phyloP scores from a whole-genome alignment of 2,329 filamentous ascomycete species.

The Biscogniauxia marginata region DNA sequence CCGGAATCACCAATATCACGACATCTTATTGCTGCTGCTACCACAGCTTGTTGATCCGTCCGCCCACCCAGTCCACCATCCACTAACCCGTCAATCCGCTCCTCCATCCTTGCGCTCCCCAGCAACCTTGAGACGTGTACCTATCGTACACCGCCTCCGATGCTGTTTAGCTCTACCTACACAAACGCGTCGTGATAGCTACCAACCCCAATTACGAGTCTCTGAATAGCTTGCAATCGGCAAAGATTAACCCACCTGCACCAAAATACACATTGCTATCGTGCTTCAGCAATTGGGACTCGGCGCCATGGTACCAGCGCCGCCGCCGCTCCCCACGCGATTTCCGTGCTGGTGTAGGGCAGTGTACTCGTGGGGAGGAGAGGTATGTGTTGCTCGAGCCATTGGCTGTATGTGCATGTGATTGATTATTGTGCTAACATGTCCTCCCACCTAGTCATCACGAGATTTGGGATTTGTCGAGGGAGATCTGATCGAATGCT shows the following conservation, averaged over 20 bases:
- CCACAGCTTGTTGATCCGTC: background rate
- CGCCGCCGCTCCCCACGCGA: slow-evolving; percentile 65
- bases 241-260: slow-evolving; percentile 8
- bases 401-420: background rate
- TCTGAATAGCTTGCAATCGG: slow-evolving; percentile 15
- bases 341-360: slow-evolving; percentile 93
- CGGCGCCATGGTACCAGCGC: slow-evolving; percentile 51
- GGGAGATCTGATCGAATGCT: slow-evolving; percentile 94
- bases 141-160: slow-evolving; percentile 18
- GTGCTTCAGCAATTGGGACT: slow-evolving; percentile 14
- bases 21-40: background rate
- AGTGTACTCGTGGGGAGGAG: slow-evolving; percentile 90
- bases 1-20: background rate
- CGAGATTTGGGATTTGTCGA: slow-evolving; percentile 95
- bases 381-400: slow-evolving; percentile 47
- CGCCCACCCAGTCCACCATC: background rate
- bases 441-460: slow-evolving; percentile 60
- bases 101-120: background rate
- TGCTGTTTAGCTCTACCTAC: slow-evolving; percentile 15
- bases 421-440: slow-evolving; percentile 23
- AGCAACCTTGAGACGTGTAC: background rate
- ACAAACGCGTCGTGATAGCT: slow-evolving; percentile 19
- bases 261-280: slow-evolving; percentile 9
- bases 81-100: background rate
- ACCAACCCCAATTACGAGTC: slow-evolving; percentile 12